Conservation (phyloP, 257 asterid species). For the Solanum piurae region DNA sequence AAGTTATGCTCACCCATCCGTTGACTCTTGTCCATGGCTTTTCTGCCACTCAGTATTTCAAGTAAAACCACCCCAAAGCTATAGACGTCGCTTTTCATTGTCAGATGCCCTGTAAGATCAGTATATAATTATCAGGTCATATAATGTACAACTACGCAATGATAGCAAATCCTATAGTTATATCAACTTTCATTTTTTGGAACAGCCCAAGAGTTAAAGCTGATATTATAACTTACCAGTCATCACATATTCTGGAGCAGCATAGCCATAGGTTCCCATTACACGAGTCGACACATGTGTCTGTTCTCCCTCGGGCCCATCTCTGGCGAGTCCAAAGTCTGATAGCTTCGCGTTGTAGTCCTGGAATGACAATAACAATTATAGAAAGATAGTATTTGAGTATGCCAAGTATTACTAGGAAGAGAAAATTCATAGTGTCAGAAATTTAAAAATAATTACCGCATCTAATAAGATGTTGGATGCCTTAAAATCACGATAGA, state of each 20-base stretch:
- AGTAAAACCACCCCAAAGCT: slow-evolving; percentile 82
- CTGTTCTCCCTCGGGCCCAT: slow-evolving; percentile 74
- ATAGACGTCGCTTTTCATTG: slow-evolving; percentile 78
- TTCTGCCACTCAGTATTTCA: slow-evolving; percentile 53
- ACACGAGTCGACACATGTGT: slow-evolving; percentile 82
- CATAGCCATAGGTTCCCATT: slow-evolving; percentile 86
- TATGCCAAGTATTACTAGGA: not conserved
- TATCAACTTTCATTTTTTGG: not conserved
- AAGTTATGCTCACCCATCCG: slow-evolving; percentile 56
- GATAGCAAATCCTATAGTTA: not conserved
- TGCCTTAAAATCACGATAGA: slow-evolving; percentile 63
- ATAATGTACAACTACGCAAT: not conserved
- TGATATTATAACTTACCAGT: slow-evolving; percentile 29
- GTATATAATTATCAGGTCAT: not conserved
- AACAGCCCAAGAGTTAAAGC: not conserved
- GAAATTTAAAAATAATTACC: slow-evolving; percentile 28
- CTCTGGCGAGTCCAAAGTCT: slow-evolving; percentile 84
- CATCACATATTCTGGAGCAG: slow-evolving; percentile 79
- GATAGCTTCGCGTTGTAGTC: slow-evolving; percentile 81
- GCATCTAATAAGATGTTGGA: slow-evolving; percentile 59
- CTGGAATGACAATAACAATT: slow-evolving; percentile 22
- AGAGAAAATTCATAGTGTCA: not conserved
- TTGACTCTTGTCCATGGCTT: slow-evolving; percentile 60
- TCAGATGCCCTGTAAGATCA: slow-evolving; percentile 47
- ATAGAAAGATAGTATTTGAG: slow-evolving; percentile 1